Conservation (phyloP, 2,329 filamentous ascomycete genomes). For the Fusarium chaquense region DNA sequence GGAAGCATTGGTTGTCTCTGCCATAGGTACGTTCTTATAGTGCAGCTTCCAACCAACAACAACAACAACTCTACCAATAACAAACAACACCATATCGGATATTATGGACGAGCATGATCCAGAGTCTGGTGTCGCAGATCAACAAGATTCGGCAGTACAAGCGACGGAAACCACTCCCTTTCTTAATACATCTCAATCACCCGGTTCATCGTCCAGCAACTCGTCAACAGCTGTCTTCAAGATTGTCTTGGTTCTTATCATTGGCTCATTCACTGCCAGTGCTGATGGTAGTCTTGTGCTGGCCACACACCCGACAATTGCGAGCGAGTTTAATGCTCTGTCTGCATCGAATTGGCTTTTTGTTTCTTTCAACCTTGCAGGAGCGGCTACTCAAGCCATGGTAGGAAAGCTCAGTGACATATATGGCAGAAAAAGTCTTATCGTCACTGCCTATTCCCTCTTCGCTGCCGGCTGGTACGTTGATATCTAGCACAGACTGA, state of each 20-base stretch:
- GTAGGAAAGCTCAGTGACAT: neutral
- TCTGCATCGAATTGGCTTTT: neutral
- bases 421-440: neutral
- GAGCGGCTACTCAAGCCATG: neutral
- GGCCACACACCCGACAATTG: neutral
- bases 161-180: neutral
- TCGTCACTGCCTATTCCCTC: neutral
- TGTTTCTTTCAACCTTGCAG: neutral
- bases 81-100: neutral
- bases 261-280: neutral
- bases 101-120: neutral
- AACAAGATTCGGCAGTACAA: neutral
- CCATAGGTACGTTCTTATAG: neutral
- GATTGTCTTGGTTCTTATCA: neutral
- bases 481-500: fast-evolving
- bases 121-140: neutral
- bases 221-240: neutral
- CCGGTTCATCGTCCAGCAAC: neutral
- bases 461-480: neutral
- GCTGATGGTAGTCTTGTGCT: neutral
- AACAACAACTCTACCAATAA: neutral
- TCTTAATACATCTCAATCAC: neutral
- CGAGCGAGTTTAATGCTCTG: neutral
- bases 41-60: neutral
- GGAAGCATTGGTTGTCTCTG: neutral